Conservation (phyloP, 2,329 filamentous ascomycete species). For the Colletotrichum acutatum region DNA sequence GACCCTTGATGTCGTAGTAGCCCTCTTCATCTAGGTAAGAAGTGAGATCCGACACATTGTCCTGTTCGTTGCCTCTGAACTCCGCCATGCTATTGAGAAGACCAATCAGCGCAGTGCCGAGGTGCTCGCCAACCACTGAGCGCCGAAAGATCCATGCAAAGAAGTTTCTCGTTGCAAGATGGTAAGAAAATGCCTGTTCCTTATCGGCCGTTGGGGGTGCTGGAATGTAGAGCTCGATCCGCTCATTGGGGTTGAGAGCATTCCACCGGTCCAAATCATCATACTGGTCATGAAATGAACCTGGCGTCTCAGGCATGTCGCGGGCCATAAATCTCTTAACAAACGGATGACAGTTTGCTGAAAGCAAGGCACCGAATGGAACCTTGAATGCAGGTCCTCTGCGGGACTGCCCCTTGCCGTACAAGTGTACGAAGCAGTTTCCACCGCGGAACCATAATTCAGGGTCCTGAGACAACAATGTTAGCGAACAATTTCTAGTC, state of each 20-base stretch:
- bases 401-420: slow-evolving; percentile 71
- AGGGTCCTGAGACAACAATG: slow-evolving; percentile 66
- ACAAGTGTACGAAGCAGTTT: slow-evolving; percentile 77
- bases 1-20: slow-evolving; percentile 74
- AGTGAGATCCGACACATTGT: slow-evolving; percentile 71
- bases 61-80: slow-evolving; percentile 63
- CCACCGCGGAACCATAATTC: slow-evolving; percentile 77
- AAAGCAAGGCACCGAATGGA: slow-evolving; percentile 66
- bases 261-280: slow-evolving; percentile 47
- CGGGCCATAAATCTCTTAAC: slow-evolving; percentile 61
- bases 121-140: slow-evolving; percentile 73
- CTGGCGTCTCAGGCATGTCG: slow-evolving; percentile 25
- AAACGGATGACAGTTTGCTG: slow-evolving; percentile 68
- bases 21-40: slow-evolving; percentile 75
- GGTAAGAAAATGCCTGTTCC: slow-evolving; percentile 68
- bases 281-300: slow-evolving; percentile 18
- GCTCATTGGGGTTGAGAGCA: slow-evolving; percentile 43
- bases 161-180: slow-evolving; percentile 78
- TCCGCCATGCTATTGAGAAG: slow-evolving; percentile 74
- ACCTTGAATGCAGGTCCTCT: slow-evolving; percentile 76
- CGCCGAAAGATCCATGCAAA: slow-evolving; percentile 76
- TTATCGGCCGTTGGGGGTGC: slow-evolving; percentile 65
- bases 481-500: not conserved
- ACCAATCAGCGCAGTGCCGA: slow-evolving; percentile 72
- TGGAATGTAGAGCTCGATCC: slow-evolving; percentile 76